phyloP scores from a whole-genome alignment of 352 stramenopile genomes.

The Peronosclerospora sorghi region DNA sequence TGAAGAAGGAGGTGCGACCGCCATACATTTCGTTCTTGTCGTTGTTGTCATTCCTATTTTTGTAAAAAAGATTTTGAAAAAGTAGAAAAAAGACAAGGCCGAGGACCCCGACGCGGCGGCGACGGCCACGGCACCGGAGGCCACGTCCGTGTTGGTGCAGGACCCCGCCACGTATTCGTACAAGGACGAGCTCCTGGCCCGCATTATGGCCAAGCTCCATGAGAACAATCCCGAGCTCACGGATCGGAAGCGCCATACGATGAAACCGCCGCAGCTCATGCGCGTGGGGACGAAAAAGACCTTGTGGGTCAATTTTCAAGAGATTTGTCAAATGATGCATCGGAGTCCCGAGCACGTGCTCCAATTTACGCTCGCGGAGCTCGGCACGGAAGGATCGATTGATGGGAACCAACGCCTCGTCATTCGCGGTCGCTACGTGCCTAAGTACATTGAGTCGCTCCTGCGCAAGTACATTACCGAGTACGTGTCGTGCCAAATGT shows the following conservation, averaged over 20 bases:
- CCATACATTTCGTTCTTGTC: background rate
- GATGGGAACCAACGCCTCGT: slow-evolving; percentile 98
- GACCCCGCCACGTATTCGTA: slow-evolving; percentile 91
- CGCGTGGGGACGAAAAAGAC: slow-evolving; percentile 96
- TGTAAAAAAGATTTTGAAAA: background rate
- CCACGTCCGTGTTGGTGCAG: slow-evolving; percentile 60
- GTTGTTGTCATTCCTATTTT: background rate
- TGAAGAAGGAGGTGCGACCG: slow-evolving; percentile 60
- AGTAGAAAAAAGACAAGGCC: slow-evolving; percentile 51
- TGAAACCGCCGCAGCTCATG: slow-evolving; percentile 87
- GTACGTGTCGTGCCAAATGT: slow-evolving; percentile 99
- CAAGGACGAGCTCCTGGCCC: slow-evolving; percentile 89
- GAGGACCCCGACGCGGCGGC: slow-evolving; percentile 13
- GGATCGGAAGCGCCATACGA: slow-evolving; percentile 90
- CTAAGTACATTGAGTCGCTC: slow-evolving; percentile 99
- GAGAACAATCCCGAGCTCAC: slow-evolving; percentile 94
- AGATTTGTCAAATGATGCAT: slow-evolving; percentile 98
- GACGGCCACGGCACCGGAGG: slow-evolving; percentile 21
- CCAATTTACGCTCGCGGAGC: slow-evolving; percentile 98
- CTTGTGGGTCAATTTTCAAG: slow-evolving; percentile 98
- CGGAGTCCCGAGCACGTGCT: slow-evolving; percentile 97
- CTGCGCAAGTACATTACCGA: slow-evolving; percentile 99
- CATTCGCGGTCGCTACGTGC: slow-evolving; percentile 95
- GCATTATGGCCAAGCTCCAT: slow-evolving; percentile 90
- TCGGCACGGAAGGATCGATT: slow-evolving; percentile 98